Percentiles rank a stretch among this genome's conserved stretches.
These are phyloP conservation scores for Entomortierella parvispora DNA, from an alignment of 192 early-diverging fungal genomes.

Conservation along the genomic window DNA sequence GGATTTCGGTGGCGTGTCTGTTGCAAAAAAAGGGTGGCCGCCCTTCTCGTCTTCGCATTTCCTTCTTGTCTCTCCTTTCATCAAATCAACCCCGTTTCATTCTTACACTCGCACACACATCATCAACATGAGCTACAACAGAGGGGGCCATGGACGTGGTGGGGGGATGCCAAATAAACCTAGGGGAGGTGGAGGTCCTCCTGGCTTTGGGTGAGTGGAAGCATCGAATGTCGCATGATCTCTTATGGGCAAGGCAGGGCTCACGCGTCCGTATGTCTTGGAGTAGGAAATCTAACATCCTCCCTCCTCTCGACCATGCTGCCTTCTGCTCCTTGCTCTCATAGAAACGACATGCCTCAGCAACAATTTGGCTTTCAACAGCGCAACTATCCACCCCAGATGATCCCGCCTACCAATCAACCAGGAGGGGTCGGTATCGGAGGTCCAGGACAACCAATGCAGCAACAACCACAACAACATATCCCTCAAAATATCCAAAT, in stretches of 20 bases:
- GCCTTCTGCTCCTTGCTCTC: too few species aligned
- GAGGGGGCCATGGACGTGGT: constrained; percentile 40
- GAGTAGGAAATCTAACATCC: not conserved
- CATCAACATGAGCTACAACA: constrained; percentile 11
- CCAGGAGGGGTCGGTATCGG: too few species aligned
- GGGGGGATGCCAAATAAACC: constrained; percentile 40
- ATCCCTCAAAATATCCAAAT: constrained; percentile 40
- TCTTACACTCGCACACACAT: not conserved
- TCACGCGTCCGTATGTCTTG: too few species aligned
- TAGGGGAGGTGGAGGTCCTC: constrained; percentile 29
- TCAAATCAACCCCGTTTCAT: not conserved
- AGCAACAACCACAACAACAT: constrained; percentile 22
- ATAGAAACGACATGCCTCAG: constrained; percentile 35
- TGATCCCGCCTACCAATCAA: constrained; percentile 15
- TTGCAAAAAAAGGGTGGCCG: not conserved
- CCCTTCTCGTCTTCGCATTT: not conserved
- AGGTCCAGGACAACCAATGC: constrained; percentile 14
- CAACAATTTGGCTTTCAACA: constrained; percentile 38
- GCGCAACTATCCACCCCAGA: constrained; percentile 26
- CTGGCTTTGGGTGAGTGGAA: constrained; percentile 34
- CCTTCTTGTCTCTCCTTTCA: not conserved
- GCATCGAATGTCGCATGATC: too few species aligned
- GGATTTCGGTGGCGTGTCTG: not conserved
- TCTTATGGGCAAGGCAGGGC: too few species aligned
- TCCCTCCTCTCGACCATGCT: too few species aligned